A percentile compares a stretch with the other conserved stretches of the same genome.
Conservation (phyloP, 2,329 filamentous ascomycete genomes). For the Hypoxylon sp. region DNA sequence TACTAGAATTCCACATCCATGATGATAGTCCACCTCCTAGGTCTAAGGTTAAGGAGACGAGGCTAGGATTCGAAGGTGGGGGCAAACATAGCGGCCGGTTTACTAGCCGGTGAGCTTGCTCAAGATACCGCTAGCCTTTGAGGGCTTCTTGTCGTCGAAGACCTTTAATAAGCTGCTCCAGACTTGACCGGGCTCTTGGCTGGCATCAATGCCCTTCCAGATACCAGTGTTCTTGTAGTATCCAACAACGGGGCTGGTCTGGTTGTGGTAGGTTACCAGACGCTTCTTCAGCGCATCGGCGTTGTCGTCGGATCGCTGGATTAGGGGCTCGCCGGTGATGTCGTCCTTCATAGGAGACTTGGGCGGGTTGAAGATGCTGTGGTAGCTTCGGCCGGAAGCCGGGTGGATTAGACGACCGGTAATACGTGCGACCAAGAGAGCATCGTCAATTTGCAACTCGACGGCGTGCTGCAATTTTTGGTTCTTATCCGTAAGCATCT, state of each 20-base stretch:
- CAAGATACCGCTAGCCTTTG: constrained; percentile 51
- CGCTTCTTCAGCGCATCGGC: constrained; percentile 96
- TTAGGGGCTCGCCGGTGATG: constrained; percentile 92
- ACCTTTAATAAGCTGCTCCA: constrained; percentile 92
- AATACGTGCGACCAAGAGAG: constrained; percentile 91
- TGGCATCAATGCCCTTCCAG: constrained; percentile 95
- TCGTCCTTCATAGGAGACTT: constrained; percentile 96
- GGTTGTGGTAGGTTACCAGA: constrained; percentile 88
- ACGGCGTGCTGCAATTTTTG: constrained; percentile 93
- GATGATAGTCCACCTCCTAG: constrained; percentile 10
- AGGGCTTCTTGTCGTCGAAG: constrained; percentile 71
- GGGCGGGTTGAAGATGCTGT: constrained; percentile 98
- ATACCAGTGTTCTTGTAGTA: constrained; percentile 99
- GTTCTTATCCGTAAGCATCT: constrained; percentile 81
- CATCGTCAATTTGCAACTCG: constrained; percentile 96
- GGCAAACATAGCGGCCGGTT: constrained; percentile 5
- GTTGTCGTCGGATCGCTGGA: constrained; percentile 97
- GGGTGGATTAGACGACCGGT: constrained; percentile 96
- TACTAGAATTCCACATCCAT: constrained; percentile 17
- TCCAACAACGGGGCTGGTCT: constrained; percentile 89
- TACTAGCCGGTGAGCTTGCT: constrained; percentile 51
- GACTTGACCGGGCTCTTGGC: constrained; percentile 92
- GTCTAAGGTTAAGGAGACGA: neutral
- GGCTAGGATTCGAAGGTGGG: constrained; percentile 4
- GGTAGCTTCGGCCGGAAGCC: constrained; percentile 94